These are phyloP conservation scores for Fulvia fulva DNA, from an alignment of 2,329 filamentous ascomycete species.

Conservation along the genomic window DNA sequence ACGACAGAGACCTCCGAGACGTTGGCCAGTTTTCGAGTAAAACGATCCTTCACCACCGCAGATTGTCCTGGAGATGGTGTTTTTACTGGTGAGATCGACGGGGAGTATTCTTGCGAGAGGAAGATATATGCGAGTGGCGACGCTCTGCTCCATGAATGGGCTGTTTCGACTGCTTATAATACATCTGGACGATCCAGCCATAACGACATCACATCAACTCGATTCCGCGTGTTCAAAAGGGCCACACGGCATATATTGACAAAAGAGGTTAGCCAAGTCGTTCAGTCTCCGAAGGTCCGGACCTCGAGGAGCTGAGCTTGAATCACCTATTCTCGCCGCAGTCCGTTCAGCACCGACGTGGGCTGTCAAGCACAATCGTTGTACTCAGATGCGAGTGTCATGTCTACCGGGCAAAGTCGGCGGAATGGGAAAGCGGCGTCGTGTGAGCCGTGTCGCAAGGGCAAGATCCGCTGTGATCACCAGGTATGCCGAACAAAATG, in stretches of 20 bases:
- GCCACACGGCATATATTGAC: no score
- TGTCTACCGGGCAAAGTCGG: conserved; percentile 8
- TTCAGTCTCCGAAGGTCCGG: not conserved
- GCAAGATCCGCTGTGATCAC: conserved; percentile 18
- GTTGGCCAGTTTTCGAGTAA: not conserved
- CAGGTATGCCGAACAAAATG: not conserved
- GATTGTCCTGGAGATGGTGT: no score
- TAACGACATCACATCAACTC: no score
- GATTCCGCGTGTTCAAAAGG: no score
- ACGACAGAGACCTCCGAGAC: not conserved
- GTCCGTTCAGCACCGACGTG: not conserved
- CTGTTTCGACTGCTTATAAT: no score
- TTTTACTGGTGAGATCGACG: no score
- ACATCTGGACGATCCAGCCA: no score
- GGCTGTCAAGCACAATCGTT: not conserved
- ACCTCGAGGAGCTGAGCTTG: not conserved
- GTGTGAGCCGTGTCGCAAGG: conserved; percentile 21
- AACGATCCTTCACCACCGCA: not conserved
- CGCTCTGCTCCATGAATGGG: no score
- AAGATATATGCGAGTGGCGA: no score
- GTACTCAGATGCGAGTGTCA: not conserved
- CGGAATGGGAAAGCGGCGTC: conserved; percentile 20
- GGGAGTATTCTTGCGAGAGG: no score
- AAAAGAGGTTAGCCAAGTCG: no score
- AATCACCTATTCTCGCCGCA: not conserved